Evolutionary conservation across 495 filamentous ascomycete genomes (phyloP).

Genomic region (Mytilinidion resinicola): DNA sequence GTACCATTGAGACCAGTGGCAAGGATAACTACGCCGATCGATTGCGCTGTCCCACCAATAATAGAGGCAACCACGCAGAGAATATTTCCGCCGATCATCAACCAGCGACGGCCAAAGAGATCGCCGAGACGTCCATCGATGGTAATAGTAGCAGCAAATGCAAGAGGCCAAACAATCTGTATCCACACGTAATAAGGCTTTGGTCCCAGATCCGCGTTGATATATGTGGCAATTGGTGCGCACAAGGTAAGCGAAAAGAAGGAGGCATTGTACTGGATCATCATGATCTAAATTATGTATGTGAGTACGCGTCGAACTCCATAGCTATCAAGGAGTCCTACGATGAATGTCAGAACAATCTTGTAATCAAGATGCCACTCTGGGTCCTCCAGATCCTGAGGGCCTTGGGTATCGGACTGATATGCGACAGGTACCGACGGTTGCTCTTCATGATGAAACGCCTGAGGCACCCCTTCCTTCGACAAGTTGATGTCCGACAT

Average conservation of each 20-base stretch:
- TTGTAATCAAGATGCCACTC: background rate
- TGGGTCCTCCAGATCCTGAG: background rate
- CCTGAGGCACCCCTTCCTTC: no score
- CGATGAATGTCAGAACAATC: background rate
- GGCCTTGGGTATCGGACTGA: background rate
- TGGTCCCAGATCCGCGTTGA: conserved; percentile 10
- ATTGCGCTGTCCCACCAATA: conserved; percentile 17
- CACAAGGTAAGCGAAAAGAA: conserved; percentile 2
- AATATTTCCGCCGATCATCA: background rate
- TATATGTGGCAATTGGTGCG: background rate
- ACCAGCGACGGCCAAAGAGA: conserved; percentile 9
- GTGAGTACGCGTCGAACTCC: background rate
- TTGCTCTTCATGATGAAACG: no score
- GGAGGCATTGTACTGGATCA: background rate
- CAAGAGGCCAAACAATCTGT: background rate
- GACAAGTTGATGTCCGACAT: no score
- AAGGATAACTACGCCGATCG: conserved; percentile 4
- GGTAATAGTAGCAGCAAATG: background rate
- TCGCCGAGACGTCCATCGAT: conserved; percentile 6
- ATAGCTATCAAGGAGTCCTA: background rate
- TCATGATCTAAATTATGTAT: background rate
- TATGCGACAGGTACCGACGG: no score
- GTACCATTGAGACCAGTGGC: background rate
- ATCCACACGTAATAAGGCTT: conserved; percentile 6
- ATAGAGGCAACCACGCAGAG: conserved; percentile 10